These are phyloP conservation scores for Candida lessepsii DNA, from an alignment of 805 yeast species.

Conservation along the genomic window DNA sequence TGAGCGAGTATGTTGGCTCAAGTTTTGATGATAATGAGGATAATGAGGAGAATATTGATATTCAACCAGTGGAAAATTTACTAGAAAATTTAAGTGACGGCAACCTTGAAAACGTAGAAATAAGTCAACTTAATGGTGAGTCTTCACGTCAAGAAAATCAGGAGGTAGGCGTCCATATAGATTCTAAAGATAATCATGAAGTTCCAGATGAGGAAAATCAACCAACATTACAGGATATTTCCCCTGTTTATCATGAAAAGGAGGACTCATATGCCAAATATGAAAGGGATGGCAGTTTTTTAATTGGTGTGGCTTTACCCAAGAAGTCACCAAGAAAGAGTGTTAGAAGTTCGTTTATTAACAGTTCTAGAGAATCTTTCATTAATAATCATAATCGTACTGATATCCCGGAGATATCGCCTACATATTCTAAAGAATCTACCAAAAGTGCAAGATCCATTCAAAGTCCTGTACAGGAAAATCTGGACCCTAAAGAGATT, in stretches of 20 bases:
- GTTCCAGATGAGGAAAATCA: background rate
- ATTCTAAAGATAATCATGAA: too few species aligned
- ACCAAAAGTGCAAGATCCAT: background rate
- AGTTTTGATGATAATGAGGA: background rate
- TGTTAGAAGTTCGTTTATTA: background rate
- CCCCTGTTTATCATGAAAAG: conserved; percentile 4
- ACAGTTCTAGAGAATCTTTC: conserved; percentile 2
- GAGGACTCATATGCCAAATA: conserved; percentile 9
- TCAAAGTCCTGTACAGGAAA: background rate
- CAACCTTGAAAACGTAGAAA: background rate
- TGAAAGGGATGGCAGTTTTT: conserved; percentile 10
- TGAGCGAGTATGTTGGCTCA: conserved; percentile 9
- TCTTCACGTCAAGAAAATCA: background rate
- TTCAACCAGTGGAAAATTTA: background rate
- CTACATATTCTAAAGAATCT: background rate
- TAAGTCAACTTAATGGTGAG: background rate
- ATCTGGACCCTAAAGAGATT: background rate
- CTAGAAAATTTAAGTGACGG: too few species aligned
- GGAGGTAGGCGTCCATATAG: background rate
- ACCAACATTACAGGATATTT: background rate
- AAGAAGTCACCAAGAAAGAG: conserved; percentile 3
- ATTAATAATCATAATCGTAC: too few species aligned
- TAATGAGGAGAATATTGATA: background rate
- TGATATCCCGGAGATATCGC: too few species aligned
- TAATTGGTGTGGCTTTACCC: conserved; percentile 10